Evolutionary conservation across 2,329 filamentous ascomycete genomes (phyloP).

Genomic region (Pseudomassariella vexata): DNA sequence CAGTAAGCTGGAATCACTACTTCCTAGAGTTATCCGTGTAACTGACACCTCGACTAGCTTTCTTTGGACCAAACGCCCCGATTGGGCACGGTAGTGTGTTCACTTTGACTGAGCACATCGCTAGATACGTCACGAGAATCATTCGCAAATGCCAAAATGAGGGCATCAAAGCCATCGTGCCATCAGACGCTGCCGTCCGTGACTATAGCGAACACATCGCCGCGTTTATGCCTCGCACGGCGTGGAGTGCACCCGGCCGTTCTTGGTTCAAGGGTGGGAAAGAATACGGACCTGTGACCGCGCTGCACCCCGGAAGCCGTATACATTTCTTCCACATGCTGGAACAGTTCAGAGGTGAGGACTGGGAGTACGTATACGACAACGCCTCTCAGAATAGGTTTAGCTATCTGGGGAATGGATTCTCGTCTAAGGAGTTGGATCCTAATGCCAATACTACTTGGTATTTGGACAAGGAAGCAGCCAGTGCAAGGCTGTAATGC

Average conservation of each 20-base stretch:
- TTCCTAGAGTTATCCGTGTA: background rate
- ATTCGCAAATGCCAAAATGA: slow-evolving; percentile 46
- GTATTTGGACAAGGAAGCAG: slow-evolving; percentile 31
- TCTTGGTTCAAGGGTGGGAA: slow-evolving; percentile 47
- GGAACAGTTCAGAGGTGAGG: slow-evolving; percentile 41
- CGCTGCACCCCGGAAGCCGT: slow-evolving; percentile 44
- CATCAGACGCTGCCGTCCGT: slow-evolving; percentile 38
- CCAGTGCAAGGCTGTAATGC: no score
- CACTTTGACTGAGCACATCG: slow-evolving; percentile 45
- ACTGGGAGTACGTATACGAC: slow-evolving; percentile 46
- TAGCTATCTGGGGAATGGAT: slow-evolving; percentile 47
- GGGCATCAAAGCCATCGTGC: slow-evolving; percentile 38
- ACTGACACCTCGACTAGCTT: slow-evolving; percentile 26
- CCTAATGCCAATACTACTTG: slow-evolving; percentile 31
- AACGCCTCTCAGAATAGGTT: slow-evolving; percentile 36
- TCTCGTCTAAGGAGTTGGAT: slow-evolving; percentile 39
- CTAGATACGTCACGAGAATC: slow-evolving; percentile 42
- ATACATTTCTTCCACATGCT: slow-evolving; percentile 50
- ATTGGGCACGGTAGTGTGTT: slow-evolving; percentile 46
- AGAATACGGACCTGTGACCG: slow-evolving; percentile 38
- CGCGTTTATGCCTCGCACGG: slow-evolving; percentile 47
- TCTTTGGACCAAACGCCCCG: slow-evolving; percentile 46
- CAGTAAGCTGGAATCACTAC: slow-evolving; percentile 30
- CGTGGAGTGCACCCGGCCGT: slow-evolving; percentile 40
- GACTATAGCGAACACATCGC: slow-evolving; percentile 45